phyloP scores from a whole-genome alignment of 345 rosid species.

The Fremontodendron californicum region DNA sequence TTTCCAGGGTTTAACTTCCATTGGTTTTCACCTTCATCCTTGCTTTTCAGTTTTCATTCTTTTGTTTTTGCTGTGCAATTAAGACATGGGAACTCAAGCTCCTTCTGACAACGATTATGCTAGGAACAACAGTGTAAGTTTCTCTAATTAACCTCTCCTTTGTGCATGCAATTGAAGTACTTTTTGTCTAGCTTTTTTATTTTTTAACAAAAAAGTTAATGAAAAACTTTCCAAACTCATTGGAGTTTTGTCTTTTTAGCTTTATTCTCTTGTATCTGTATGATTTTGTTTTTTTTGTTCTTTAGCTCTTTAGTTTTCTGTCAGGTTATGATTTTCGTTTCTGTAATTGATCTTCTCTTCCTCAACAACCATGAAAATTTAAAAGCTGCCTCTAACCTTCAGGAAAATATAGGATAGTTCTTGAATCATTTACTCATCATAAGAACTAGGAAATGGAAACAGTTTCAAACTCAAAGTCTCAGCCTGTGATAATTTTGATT shows the following conservation, averaged over 20 bases:
- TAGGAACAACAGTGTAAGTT: constrained; percentile 26
- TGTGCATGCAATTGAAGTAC: not conserved
- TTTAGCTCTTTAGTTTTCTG: not conserved
- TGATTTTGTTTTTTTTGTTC: not conserved
- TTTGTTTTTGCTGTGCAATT: not conserved
- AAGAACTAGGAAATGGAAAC: too few relatives aligned
- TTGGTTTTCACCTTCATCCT: not conserved
- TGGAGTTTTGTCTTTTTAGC: constrained; percentile 15
- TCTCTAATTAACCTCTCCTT: constrained; percentile 6
- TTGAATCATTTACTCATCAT: not conserved
- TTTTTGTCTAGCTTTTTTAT: not conserved
- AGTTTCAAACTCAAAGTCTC: not conserved
- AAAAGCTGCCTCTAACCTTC: not conserved
- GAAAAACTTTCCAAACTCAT: constrained; percentile 1
- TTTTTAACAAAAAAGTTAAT: not conserved
- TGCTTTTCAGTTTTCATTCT: not conserved
- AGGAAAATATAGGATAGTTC: not conserved
- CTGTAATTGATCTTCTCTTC: not conserved
- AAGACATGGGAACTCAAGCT: constrained; percentile 38
- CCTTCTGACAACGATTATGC: constrained; percentile 12
- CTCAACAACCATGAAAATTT: not conserved
- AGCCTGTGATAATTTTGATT: not conserved
- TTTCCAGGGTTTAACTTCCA: not conserved
- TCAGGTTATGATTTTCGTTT: not conserved
- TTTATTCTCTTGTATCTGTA: not conserved